Base-by-base conservation (phyloP, 441 rosid species). In the Adansonia rubrostipa region DNA sequence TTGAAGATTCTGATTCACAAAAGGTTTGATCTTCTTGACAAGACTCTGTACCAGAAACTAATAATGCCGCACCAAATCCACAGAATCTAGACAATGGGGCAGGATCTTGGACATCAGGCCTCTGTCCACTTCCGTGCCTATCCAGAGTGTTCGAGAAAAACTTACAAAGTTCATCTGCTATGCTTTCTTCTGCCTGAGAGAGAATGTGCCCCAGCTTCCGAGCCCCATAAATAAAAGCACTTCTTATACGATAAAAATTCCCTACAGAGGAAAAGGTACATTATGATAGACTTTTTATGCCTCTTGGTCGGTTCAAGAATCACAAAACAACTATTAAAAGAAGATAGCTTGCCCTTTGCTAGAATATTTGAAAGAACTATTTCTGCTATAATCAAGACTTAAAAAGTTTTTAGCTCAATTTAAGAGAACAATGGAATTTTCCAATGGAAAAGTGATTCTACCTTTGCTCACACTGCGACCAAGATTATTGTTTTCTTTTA, bases 391-490 rank as follows among this genome's bases (percentile, higher is more conserved):
- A 24, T 48, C 45, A 45, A 33, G 40, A 33, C 63, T 63, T 58
- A 36, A 36, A 54, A 22, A 3, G 45, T 53, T 51, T 62, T 22
- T 8, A 70, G 68, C 50, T 54, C 24, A 13, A 63, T 20, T 54
- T 54, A 51, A 51, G 65, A 53, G 2, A 47, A 73, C 11, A 56
- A 17, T 42, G 14, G 47, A 61, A 33, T 36, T 61, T 51, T 10
- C 62, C 17, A 47, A 53, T 33, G 60, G 54, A 3, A 80, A 78
- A 45, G 1, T 4, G 36, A 62, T 56, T 51, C 67, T 82, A 94
- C 98, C 96, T 94, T 89, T 91, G 91, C 92, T 95, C 13, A 95
- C 97, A 80, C 97, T 95, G 70, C 97, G 96, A 22, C 99, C 99
- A 71, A 95, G 97, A 83, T 93, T 95, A 74, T 93, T 95, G 80